A percentile compares a stretch with the other conserved stretches of the same genome.
These are phyloP conservation scores for Toxoplasma gondii DNA, from an alignment of 169 alveolate genomes.

Conservation along the genomic window DNA sequence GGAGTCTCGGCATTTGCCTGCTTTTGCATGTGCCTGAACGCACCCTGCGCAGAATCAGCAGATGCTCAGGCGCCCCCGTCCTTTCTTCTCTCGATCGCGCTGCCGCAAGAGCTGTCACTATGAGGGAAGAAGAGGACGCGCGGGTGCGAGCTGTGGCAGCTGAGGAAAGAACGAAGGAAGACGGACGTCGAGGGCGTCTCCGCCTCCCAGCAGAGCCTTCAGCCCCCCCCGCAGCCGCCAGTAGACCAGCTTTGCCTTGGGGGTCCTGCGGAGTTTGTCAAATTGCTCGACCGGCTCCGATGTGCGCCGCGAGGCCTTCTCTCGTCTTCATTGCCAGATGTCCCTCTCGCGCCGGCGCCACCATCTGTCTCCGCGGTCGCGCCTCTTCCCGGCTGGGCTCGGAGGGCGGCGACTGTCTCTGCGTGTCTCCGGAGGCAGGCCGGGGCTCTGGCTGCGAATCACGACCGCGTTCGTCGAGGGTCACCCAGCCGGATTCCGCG, in stretches of 20 bases:
- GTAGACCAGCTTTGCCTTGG: neutral
- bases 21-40: neutral
- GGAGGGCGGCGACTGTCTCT: neutral
- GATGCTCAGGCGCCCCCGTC: constrained; percentile 38
- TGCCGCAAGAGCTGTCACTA: neutral
- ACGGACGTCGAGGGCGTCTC: neutral
- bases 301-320: neutral
- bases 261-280: neutral
- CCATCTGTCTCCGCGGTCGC: constrained; percentile 33
- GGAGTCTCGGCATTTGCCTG: constrained; percentile 1
- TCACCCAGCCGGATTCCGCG: neutral
- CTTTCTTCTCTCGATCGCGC: constrained; percentile 41
- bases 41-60: constrained; percentile 14
- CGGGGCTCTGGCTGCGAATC: too few species aligned
- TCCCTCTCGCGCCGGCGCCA: constrained; percentile 19
- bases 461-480: too few species aligned
- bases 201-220: neutral
- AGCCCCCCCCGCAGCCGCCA: too few species aligned
- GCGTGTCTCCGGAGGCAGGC: neutral
- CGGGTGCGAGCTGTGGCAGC: neutral
- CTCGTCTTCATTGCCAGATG: constrained; percentile 23
- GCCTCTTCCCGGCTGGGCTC: neutral
- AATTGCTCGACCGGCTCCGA: neutral
- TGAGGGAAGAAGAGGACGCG: neutral
- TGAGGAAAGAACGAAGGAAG: neutral